A percentile compares a stretch with the other conserved stretches of the same genome.
Evolutionary conservation across 1,139 yeast species (phyloP).

Genomic region (Candida buenavistaensis): DNA sequence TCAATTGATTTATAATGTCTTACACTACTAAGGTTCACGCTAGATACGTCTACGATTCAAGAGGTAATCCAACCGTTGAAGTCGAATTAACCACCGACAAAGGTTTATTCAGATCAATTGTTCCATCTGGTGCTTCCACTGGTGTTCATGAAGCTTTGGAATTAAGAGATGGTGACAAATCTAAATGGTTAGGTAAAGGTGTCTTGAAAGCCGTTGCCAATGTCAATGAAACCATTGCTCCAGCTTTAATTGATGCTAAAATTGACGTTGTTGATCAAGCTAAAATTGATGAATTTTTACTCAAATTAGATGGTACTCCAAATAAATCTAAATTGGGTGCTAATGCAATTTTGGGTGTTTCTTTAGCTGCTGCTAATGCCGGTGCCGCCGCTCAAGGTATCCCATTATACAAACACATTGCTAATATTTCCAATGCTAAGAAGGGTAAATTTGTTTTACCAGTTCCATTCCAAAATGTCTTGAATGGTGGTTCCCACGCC

Average conservation of each 20-base stretch:
- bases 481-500: conserved; percentile 99
- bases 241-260: conserved; percentile 75
- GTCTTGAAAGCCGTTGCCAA: conserved; percentile 88
- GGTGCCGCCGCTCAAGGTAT: conserved; percentile 90
- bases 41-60: conserved; percentile 94
- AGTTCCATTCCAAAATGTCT: conserved; percentile 96
- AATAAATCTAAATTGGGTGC: conserved; percentile 96
- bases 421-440: conserved; percentile 65
- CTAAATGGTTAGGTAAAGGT: conserved; percentile 96
- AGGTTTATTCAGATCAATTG: conserved; percentile 89
- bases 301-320: conserved; percentile 83
- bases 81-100: conserved; percentile 84
- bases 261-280: conserved; percentile 77
- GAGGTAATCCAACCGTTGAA: conserved; percentile 98
- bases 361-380: conserved; percentile 90
- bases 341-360: conserved; percentile 93
- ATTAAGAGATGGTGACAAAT: conserved; percentile 91
- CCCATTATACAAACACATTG: conserved; percentile 84
- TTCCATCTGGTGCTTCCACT: conserved; percentile 96
- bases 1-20: conserved; percentile 25
- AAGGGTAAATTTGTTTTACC: conserved; percentile 73
- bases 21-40: conserved; percentile 63
- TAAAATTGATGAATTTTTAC: conserved; percentile 76
- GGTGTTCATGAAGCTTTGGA: conserved; percentile 95
- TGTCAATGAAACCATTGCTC: conserved; percentile 87